These are phyloP conservation scores for Blastocystis sp. DNA, from an alignment of 352 stramenopile genomes.

Conservation along the genomic window DNA sequence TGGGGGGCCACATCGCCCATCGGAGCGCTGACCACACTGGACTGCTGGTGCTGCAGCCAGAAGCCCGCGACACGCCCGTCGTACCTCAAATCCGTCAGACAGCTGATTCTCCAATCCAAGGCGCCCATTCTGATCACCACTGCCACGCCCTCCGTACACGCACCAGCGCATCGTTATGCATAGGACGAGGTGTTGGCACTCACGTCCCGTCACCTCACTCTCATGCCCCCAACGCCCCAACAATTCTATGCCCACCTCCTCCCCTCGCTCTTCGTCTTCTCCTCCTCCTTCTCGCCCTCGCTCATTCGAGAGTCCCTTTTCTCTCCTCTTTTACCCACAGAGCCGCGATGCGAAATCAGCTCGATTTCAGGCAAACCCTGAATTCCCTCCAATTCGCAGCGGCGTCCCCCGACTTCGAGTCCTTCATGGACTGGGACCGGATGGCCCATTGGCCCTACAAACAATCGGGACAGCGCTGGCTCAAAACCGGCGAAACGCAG, in stretches of 20 bases:
- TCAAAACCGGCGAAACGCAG: background rate
- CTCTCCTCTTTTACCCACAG: background rate
- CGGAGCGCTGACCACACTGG: too few relatives aligned
- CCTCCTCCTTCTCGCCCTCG: too few relatives aligned
- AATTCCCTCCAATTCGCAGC: slow-evolving; percentile 33
- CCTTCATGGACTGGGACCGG: background rate
- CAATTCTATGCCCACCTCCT: too few relatives aligned
- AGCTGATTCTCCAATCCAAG: slow-evolving; percentile 33
- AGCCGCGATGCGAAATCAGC: slow-evolving; percentile 28
- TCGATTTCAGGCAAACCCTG: slow-evolving; percentile 39
- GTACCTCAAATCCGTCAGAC: slow-evolving; percentile 30
- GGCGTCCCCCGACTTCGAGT: background rate
- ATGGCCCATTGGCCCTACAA: background rate
- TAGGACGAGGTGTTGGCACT: slow-evolving; percentile 12
- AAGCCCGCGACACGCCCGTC: background rate
- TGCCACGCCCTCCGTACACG: background rate
- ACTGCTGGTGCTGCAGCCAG: background rate
- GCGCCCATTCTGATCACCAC: slow-evolving; percentile 25
- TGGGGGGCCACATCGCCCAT: too few relatives aligned
- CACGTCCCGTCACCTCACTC: background rate
- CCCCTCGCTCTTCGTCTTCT: too few relatives aligned
- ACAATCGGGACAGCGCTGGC: background rate
- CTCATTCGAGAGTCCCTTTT: too few relatives aligned
- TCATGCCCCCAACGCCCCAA: background rate
- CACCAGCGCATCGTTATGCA: background rate